Evolutionary conservation across 495 filamentous ascomycete genomes (phyloP), one percentile per base, ranked within the genome.

Genomic region (Podospora didyma): DNA sequence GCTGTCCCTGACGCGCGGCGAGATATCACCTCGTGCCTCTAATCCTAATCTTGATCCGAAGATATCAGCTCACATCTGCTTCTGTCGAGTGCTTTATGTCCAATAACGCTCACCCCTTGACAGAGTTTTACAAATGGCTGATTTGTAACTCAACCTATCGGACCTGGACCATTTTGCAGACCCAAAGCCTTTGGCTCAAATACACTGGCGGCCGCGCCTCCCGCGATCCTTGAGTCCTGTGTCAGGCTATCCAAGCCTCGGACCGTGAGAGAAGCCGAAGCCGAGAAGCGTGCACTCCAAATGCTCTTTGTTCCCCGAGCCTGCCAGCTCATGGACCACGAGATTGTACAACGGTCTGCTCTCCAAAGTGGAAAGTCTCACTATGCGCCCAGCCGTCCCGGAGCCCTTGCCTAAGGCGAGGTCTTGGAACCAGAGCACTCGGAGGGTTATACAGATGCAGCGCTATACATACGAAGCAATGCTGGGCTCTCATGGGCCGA

Each of bases 281-380:
- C 39, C 12, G n/a, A 42, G 12, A 42, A 42, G n/a, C 12, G n/a
- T n/a, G n/a, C n/a, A n/a, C n/a, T 42, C 12, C 39, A 4, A 42
- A 42, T 7, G n/a, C 5, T 14, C 4, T 17, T 17, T 42, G 9
- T 2, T 5, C 12, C 39, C 5, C 39, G 39, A 42, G 0, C 12
- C 39, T 42, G 39, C 39, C 39, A 42, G 39, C 12, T 16, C 45
- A 37, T 22, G 20, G 26, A 12, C 48, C 56, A 58, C 56, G 48
- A 52, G 48, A 19, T 49, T 28, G 56, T 58, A 44, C 49, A 22
- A 58, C 56, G 16, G 20, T 26, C 31, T 21, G 12, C 21, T 45
- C 46, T 45, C 46, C 42, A 48, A 58, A 46, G 24, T 20, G 49
- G 50, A 24, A 53, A 52, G 46, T 31, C 46, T 7, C 44, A 31